Conservation (phyloP, 2,329 filamentous ascomycete genomes). For the Dendrostoma leiphaemia region DNA sequence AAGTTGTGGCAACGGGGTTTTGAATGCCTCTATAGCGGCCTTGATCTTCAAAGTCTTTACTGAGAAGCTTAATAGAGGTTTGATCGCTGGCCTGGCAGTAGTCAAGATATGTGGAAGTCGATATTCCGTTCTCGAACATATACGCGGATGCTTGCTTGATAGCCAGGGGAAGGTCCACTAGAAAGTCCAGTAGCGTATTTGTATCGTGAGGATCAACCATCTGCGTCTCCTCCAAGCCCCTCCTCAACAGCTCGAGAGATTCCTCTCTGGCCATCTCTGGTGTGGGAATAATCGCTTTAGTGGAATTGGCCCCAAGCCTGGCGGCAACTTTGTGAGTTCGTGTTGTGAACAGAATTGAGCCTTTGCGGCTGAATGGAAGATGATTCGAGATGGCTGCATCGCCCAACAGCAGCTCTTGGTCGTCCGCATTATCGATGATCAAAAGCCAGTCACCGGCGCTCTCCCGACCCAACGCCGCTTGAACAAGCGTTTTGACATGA, state of each 20-base stretch:
- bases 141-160: conserved; percentile 35
- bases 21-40: conserved; percentile 23
- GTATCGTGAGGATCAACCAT: conserved; percentile 20
- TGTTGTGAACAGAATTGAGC: conserved; percentile 31
- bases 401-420: conserved; percentile 30
- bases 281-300: conserved; percentile 22
- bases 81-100: conserved; percentile 23
- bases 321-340: conserved; percentile 20
- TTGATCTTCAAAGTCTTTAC: conserved; percentile 29
- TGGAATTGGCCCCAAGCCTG: conserved; percentile 15
- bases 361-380: conserved; percentile 29
- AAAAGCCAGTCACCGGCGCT: conserved; percentile 36
- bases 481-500: conserved; percentile 36
- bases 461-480: conserved; percentile 28
- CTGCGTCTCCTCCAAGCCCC: conserved; percentile 19
- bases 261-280: conserved; percentile 23
- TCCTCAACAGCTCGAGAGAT: conserved; percentile 23
- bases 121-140: conserved; percentile 28
- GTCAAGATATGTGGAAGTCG: conserved; percentile 26
- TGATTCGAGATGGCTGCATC: conserved; percentile 22
- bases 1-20: conserved; percentile 32
- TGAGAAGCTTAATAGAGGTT: conserved; percentile 25
- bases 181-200: conserved; percentile 27
- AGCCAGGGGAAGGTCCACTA: conserved; percentile 32
- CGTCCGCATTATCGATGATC: conserved; percentile 45